Evolutionary conservation across 1,284 basidiomycete genomes (phyloP).

Genomic region (Cutaneotrichosporon mucoides): DNA sequence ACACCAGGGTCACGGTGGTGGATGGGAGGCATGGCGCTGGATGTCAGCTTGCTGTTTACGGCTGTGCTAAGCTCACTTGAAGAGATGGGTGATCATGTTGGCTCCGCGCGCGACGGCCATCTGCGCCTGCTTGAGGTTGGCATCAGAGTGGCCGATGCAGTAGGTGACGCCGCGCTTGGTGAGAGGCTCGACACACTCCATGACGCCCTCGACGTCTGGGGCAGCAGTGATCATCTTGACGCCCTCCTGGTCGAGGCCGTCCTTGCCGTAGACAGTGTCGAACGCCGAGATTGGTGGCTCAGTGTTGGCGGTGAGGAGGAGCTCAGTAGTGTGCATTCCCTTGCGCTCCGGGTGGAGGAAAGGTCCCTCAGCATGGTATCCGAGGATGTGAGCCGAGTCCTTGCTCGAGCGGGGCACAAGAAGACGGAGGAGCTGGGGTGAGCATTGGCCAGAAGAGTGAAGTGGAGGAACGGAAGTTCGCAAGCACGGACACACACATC

Average conservation of each 20-base stretch:
- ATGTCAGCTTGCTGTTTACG: neutral
- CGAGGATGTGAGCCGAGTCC: slow-evolving; percentile 61
- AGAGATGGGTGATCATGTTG: slow-evolving; percentile 80
- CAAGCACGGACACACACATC: too few relatives aligned
- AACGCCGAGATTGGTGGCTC: slow-evolving; percentile 51
- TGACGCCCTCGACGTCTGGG: slow-evolving; percentile 77
- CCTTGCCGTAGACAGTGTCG: slow-evolving; percentile 66
- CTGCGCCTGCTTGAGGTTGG: slow-evolving; percentile 34
- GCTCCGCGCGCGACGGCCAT: slow-evolving; percentile 53
- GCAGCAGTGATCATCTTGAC: slow-evolving; percentile 81
- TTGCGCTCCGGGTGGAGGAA: slow-evolving; percentile 67
- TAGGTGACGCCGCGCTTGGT: slow-evolving; percentile 66
- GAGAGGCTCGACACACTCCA: slow-evolving; percentile 62
- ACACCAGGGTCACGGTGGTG: slow-evolving; percentile 54
- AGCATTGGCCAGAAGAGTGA: neutral
- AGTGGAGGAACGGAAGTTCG: too few relatives aligned
- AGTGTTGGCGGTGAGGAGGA: slow-evolving; percentile 58
- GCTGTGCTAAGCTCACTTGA: slow-evolving; percentile 59
- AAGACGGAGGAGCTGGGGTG: slow-evolving; percentile 53
- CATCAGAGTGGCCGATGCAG: slow-evolving; percentile 73
- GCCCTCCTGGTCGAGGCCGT: slow-evolving; percentile 53
- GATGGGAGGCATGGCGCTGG: slow-evolving; percentile 36
- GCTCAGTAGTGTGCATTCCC: slow-evolving; percentile 70
- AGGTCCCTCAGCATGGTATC: slow-evolving; percentile 86
- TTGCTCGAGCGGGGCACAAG: slow-evolving; percentile 26